phyloP scores from a whole-genome alignment of 768 basidiomycete genomes.

The Guyanaporus albipodus region DNA sequence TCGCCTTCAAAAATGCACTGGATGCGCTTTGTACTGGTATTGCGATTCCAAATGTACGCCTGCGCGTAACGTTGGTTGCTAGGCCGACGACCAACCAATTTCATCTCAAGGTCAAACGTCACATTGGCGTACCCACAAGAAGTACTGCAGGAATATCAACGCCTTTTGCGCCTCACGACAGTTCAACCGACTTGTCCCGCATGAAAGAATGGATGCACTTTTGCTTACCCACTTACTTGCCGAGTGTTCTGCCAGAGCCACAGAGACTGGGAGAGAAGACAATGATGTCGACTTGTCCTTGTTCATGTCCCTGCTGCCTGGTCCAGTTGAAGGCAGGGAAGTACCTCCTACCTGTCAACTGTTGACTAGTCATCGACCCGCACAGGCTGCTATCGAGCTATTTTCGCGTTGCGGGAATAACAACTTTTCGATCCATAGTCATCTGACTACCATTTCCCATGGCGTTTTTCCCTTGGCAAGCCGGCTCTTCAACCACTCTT shows the following conservation, averaged over 20 bases:
- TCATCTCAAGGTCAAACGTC: slow-evolving; percentile 57
- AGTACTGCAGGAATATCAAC: slow-evolving; percentile 60
- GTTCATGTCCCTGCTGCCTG: slow-evolving; percentile 46
- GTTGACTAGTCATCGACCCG: slow-evolving; percentile 25
- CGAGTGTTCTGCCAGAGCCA: slow-evolving; percentile 23
- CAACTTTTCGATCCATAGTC: slow-evolving; percentile 75
- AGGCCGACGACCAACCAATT: slow-evolving; percentile 10
- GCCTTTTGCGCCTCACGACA: slow-evolving; percentile 41
- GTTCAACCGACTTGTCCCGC: slow-evolving; percentile 46
- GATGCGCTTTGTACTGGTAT: slow-evolving; percentile 72
- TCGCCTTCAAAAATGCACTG: slow-evolving; percentile 53
- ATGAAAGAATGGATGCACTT: slow-evolving; percentile 58
- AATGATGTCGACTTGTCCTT: slow-evolving; percentile 28
- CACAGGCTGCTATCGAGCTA: slow-evolving; percentile 27
- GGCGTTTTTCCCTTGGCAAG: slow-evolving; percentile 77
- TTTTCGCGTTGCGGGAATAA: slow-evolving; percentile 73
- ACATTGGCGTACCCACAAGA: slow-evolving; percentile 67
- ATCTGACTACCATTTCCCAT: slow-evolving; percentile 65
- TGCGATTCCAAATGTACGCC: slow-evolving; percentile 60
- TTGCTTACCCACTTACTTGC: slow-evolving; percentile 63
- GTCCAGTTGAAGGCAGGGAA: slow-evolving; percentile 26
- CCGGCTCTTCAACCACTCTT: slow-evolving; percentile 81
- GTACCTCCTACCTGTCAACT: slow-evolving; percentile 34
- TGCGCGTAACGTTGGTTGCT: slow-evolving; percentile 1
- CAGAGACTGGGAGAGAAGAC: slow-evolving; percentile 9